Conservation (phyloP, 768 basidiomycete species). For the Russula vinacea region DNA sequence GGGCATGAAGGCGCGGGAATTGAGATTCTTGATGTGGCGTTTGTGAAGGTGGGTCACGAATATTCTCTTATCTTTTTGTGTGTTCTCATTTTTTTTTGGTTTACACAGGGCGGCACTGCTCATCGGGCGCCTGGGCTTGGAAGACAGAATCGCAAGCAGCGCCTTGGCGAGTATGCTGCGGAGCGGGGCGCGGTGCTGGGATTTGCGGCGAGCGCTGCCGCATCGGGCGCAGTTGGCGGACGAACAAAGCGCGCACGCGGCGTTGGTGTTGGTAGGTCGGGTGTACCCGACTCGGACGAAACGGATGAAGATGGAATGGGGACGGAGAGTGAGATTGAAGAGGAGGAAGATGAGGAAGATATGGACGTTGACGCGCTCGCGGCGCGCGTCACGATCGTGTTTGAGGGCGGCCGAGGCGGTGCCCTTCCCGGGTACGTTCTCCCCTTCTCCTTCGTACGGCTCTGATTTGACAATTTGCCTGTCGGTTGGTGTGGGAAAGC, state of each 20-base stretch:
- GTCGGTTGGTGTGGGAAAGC: neutral
- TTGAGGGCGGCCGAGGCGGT: slow-evolving; percentile 20
- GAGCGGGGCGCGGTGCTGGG: slow-evolving; percentile 50
- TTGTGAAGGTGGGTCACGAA: slow-evolving; percentile 50
- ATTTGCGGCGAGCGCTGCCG: slow-evolving; percentile 28
- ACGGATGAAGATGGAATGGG: slow-evolving; percentile 16
- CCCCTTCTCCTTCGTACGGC: neutral
- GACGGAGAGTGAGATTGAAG: slow-evolving; percentile 16
- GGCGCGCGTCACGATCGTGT: slow-evolving; percentile 27
- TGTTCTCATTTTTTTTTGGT: neutral
- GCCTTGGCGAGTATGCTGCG: slow-evolving; percentile 63
- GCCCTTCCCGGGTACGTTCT: slow-evolving; percentile 24
- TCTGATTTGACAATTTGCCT: neutral
- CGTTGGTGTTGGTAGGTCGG: slow-evolving; percentile 11
- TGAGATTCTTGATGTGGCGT: slow-evolving; percentile 63
- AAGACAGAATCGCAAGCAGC: slow-evolving; percentile 59
- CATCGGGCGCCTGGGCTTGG: slow-evolving; percentile 50
- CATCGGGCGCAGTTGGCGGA: slow-evolving; percentile 18
- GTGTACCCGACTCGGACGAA: slow-evolving; percentile 18
- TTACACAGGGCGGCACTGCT: slow-evolving; percentile 48
- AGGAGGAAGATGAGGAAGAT: slow-evolving; percentile 26
- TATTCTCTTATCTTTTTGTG: neutral
- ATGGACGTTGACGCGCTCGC: slow-evolving; percentile 24
- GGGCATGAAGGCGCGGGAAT: slow-evolving; percentile 75
- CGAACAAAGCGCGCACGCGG: slow-evolving; percentile 23